These are phyloP conservation scores for Porcisia hertigi DNA, from an alignment of 208 protist genomes.

Conservation along the genomic window DNA sequence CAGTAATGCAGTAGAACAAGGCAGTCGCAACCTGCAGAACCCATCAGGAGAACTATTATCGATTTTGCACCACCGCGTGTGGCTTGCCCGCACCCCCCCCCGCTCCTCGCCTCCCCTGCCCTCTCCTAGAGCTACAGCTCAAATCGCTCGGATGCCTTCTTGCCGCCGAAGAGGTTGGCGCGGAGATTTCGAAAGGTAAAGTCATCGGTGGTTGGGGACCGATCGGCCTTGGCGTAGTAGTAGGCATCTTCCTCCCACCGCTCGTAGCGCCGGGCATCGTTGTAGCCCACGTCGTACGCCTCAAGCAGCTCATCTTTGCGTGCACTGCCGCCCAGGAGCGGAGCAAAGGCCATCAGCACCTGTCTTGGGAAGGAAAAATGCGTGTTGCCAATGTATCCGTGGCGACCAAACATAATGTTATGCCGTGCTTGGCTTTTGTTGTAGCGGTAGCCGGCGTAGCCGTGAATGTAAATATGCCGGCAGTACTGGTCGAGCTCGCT, in stretches of 20 bases:
- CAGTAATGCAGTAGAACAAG: too few relatives aligned
- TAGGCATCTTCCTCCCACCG: conserved; percentile 93
- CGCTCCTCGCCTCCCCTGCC: too few relatives aligned
- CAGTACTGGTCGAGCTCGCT: conserved; percentile 90
- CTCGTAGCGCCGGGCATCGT: conserved; percentile 86
- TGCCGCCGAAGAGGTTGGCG: conserved; percentile 78
- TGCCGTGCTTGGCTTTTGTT: conserved; percentile 84
- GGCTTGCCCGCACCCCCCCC: too few relatives aligned
- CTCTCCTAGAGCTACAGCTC: conserved; percentile 73
- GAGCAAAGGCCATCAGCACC: conserved; percentile 69
- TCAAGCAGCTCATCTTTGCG: conserved; percentile 67
- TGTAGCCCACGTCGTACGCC: conserved; percentile 86
- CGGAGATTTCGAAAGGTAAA: conserved; percentile 83
- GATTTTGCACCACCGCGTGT: neutral
- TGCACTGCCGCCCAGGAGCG: conserved; percentile 48
- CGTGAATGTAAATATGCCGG: conserved; percentile 90
- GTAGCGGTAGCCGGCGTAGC: conserved; percentile 76
- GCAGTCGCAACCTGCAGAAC: too few relatives aligned
- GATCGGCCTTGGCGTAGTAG: conserved; percentile 85
- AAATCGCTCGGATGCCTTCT: conserved; percentile 62
- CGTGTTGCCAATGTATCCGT: conserved; percentile 86
- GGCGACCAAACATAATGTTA: conserved; percentile 84
- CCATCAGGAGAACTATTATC: too few relatives aligned
- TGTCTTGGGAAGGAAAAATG: conserved; percentile 79
- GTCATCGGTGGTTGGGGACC: conserved; percentile 77